phyloP scores from a whole-genome alignment of 2,329 filamentous ascomycete genomes.

The Colletotrichum sublineola region DNA sequence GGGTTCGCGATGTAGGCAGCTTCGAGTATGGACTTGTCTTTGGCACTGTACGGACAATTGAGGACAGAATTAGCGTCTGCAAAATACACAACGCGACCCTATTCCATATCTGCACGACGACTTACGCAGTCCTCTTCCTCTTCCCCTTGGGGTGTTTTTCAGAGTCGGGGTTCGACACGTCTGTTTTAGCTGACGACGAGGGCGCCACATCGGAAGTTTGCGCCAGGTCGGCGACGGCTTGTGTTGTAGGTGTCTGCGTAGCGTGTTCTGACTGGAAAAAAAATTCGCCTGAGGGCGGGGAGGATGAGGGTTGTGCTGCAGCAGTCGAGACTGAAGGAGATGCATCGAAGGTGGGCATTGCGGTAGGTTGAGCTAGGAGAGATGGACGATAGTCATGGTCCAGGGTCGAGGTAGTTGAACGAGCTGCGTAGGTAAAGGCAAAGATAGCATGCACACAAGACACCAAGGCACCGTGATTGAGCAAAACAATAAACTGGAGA shows the following conservation, averaged over 20 bases:
- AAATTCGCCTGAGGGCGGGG: slow-evolving; percentile 26
- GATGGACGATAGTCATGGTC: slow-evolving; percentile 26
- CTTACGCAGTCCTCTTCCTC: slow-evolving; percentile 74
- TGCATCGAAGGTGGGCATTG: slow-evolving; percentile 30
- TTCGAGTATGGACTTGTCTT: slow-evolving; percentile 91
- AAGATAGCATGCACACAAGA: background rate
- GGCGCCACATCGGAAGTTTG: slow-evolving; percentile 3
- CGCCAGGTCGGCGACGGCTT: background rate
- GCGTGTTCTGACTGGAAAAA: slow-evolving; percentile 12
- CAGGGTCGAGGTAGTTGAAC: slow-evolving; percentile 1
- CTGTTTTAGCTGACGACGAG: slow-evolving; percentile 19
- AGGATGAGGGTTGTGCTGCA: slow-evolving; percentile 10
- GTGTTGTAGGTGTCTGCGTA: slow-evolving; percentile 13
- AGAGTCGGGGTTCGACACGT: slow-evolving; percentile 42
- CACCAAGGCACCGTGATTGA: background rate
- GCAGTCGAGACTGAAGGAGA: slow-evolving; percentile 24
- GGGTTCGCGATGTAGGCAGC: slow-evolving; percentile 86
- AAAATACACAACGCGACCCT: background rate
- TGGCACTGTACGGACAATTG: slow-evolving; percentile 67
- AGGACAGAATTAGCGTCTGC: slow-evolving; percentile 11
- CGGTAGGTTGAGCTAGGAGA: slow-evolving; percentile 11
- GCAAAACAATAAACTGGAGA: background rate
- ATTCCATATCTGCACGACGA: slow-evolving; percentile 39
- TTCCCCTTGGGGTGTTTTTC: slow-evolving; percentile 70
- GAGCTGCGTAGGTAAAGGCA: background rate